These are phyloP conservation scores for Hymenotorrendiella dingleyae DNA, from an alignment of 2,329 filamentous ascomycete genomes.

Conservation along the genomic window DNA sequence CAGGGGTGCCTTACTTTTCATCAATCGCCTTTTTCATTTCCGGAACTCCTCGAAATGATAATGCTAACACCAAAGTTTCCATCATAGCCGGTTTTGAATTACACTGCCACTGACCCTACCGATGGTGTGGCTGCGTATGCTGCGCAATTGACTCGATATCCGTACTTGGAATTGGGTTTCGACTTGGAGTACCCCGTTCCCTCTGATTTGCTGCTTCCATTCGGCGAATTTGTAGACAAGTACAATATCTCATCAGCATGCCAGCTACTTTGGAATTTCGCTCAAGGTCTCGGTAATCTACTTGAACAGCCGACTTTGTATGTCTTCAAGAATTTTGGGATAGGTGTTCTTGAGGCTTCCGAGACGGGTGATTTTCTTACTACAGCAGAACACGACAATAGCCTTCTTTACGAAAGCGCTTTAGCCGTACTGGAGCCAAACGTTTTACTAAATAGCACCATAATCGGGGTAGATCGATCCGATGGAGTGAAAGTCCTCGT, in stretches of 20 bases:
- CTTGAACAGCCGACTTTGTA: slow-evolving; percentile 39
- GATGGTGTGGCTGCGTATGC: slow-evolving; percentile 9
- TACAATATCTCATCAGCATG: slow-evolving; percentile 36
- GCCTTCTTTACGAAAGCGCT: slow-evolving; percentile 15
- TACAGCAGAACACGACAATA: slow-evolving; percentile 11
- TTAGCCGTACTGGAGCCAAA: slow-evolving; percentile 7
- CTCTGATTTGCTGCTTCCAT: slow-evolving; percentile 18
- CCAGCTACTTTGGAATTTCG: slow-evolving; percentile 35
- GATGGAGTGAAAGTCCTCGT: slow-evolving; percentile 27
- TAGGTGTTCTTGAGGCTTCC: slow-evolving; percentile 10
- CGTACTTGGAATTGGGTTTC: slow-evolving; percentile 34
- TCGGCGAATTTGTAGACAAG: slow-evolving; percentile 20
- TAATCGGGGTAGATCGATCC: slow-evolving; percentile 13
- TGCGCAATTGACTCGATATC: slow-evolving; percentile 29
- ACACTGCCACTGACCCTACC: slow-evolving; percentile 3
- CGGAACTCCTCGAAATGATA: no score
- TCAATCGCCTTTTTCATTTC: no score
- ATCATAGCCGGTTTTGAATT: no score
- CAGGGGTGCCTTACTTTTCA: no score
- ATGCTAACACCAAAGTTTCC: no score
- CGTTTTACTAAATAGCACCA: slow-evolving; percentile 13
- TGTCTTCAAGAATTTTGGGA: slow-evolving; percentile 37
- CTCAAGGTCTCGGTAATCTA: slow-evolving; percentile 41
- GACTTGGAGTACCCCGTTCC: slow-evolving; percentile 30
- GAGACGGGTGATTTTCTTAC: slow-evolving; percentile 11